These are phyloP conservation scores for Globisporangium iwayamae DNA, from an alignment of 352 stramenopile species.

Conservation along the genomic window DNA sequence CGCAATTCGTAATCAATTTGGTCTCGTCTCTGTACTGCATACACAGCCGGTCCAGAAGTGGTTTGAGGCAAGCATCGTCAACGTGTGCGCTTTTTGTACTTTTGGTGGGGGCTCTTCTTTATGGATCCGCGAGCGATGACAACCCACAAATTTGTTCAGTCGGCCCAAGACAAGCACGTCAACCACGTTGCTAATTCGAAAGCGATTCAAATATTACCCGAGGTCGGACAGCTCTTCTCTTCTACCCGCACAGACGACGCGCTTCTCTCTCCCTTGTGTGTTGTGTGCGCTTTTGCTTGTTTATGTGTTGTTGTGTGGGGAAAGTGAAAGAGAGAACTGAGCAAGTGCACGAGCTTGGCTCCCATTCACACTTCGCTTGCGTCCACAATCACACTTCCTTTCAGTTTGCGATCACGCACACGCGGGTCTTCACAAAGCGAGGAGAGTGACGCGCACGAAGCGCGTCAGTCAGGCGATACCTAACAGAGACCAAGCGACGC, in stretches of 20 bases:
- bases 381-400: not conserved
- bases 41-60: not conserved
- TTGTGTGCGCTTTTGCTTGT: not conserved
- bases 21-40: not conserved
- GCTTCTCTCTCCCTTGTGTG: not conserved
- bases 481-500: not conserved
- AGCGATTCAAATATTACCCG: not conserved
- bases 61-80: not conserved
- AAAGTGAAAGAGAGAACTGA: not conserved
- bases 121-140: not conserved
- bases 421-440: not conserved
- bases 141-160: not conserved
- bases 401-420: not conserved
- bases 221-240: constrained; percentile 1
- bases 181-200: too few species aligned
- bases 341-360: not conserved
- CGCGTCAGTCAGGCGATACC: not conserved
- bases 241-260: not conserved
- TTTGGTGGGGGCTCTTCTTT: not conserved
- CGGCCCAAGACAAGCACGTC: not conserved
- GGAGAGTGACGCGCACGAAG: not conserved
- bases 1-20: too few species aligned
- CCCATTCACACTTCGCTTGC: not conserved
- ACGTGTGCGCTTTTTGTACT: not conserved
- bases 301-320: too few species aligned